phyloP scores from a whole-genome alignment of 2,329 filamentous ascomycete species.

The Arthrobotrys sphaeroides region DNA sequence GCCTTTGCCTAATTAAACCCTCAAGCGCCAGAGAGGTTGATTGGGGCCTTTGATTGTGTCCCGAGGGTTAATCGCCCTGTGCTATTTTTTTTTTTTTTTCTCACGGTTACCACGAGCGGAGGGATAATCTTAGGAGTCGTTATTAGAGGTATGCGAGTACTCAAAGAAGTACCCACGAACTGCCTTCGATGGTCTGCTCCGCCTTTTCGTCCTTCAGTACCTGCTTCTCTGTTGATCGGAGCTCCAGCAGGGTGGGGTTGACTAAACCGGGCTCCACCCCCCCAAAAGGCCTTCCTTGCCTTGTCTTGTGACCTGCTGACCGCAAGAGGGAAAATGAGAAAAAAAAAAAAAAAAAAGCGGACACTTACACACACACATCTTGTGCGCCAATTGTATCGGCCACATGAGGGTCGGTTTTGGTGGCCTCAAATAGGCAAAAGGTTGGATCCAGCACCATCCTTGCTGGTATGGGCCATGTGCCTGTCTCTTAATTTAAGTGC shows the following conservation, averaged over 20 bases:
- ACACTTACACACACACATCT: background rate
- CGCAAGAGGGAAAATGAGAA: background rate
- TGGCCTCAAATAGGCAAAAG: slow-evolving; percentile 17
- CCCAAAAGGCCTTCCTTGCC: background rate
- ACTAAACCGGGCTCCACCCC: slow-evolving; percentile 24
- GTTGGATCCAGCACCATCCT: slow-evolving; percentile 15
- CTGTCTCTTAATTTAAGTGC: slow-evolving; percentile 48
- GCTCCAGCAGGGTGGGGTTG: slow-evolving; percentile 31
- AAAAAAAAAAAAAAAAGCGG: slow-evolving; percentile 6
- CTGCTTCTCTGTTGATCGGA: slow-evolving; percentile 15
- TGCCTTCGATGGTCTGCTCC: background rate
- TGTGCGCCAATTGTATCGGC: background rate
- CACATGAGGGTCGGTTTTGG: slow-evolving; percentile 9
- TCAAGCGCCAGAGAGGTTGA: slow-evolving; percentile 7
- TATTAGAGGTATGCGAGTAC: background rate
- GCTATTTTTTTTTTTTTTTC: background rate
- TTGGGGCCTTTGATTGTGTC: background rate
- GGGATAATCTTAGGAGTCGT: background rate
- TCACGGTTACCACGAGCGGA: background rate
- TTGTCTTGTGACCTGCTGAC: slow-evolving; percentile 31
- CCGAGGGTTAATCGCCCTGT: background rate
- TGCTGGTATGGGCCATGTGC: slow-evolving; percentile 38
- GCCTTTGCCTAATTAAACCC: slow-evolving; percentile 40
- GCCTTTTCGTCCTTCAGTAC: background rate
- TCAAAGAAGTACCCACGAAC: background rate